Base-by-base conservation (phyloP, 2,329 filamentous ascomycete genomes). In the Paracorniculantispora psalliotae region DNA sequence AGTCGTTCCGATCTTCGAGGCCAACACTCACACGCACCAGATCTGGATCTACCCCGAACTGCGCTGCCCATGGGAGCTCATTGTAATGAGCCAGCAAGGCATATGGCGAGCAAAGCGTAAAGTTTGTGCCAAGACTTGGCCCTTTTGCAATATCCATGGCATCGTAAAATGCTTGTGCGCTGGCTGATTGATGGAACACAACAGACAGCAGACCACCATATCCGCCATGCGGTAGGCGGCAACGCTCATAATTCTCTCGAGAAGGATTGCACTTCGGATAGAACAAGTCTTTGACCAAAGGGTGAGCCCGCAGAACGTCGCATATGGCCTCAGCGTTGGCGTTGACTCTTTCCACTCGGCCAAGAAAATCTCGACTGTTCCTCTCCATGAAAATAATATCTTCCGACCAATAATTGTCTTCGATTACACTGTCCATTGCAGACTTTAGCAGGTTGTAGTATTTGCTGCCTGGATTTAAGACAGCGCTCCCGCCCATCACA, bases 361-460 rank as follows among this genome's bases (percentile, higher is more conserved):
- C 82, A 21, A 88, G 82, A 71, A 97, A 97, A 75, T 97, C 92
- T 17, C 94, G 88, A 71, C 92, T 97, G 73, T 99, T 99, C 63
- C 93, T 85, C 75, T 99, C 94, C 77, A 99, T 87, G 75, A 97
- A 96, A 41, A 99, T 86, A 51, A 89, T 86, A 73, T 99, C 94
- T 77, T 97, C 93, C 19, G 89, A 85, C 91, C 94, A 99, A 71
- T 94, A 92, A 57, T 90, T 92, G 72, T 97, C 91, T 73, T 96
- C 90, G 70, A 89, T 94, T 46, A 89, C 83, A 9, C 73, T 71
- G 4, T 75, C 74, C 70, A 90, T 83, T n/a, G 80, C 79, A 5
- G 77, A 69, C 69, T 91, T 93, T n/a, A 99, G 73, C 0, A 75
- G 66, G 2, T 71, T 58, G 71, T 96, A 96, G 74, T 88, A 89